phyloP scores from a whole-genome alignment of 169 alveolate genomes.

The Blepharisma undulans region DNA sequence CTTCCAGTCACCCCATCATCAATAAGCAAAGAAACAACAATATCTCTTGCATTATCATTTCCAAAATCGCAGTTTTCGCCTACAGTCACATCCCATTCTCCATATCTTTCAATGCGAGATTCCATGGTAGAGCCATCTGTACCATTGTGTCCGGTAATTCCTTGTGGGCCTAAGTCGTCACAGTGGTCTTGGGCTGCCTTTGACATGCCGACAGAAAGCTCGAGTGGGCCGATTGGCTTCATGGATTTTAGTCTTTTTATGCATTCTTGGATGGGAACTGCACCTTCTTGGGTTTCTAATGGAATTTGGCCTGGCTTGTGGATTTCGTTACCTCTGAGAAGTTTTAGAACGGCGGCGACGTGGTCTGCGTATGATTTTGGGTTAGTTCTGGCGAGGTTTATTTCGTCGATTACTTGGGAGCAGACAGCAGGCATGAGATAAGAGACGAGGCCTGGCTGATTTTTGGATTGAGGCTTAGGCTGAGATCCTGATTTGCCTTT shows the following conservation, averaged over 20 bases:
- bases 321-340: neutral
- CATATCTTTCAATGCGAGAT: neutral
- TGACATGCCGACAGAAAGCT: constrained; percentile 49
- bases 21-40: constrained; percentile 39
- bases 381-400: constrained; percentile 6
- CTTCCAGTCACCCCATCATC: constrained; percentile 60
- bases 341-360: neutral
- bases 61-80: constrained; percentile 15
- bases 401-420: neutral
- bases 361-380: constrained; percentile 28
- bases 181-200: constrained; percentile 69
- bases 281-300: constrained; percentile 26
- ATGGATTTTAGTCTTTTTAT: constrained; percentile 42
- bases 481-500: neutral
- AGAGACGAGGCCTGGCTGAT: neutral
- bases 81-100: constrained; percentile 20
- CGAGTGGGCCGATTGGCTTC: constrained; percentile 41
- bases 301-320: neutral
- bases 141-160: constrained; percentile 35
- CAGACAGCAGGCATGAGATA: neutral
- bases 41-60: constrained; percentile 10
- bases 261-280: constrained; percentile 46
- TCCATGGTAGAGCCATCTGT: neutral
- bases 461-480: neutral
- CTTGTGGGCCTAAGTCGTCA: constrained; percentile 75